Base-by-base conservation (phyloP, 345 rosid species). In the Mallotus nudiflorus region DNA sequence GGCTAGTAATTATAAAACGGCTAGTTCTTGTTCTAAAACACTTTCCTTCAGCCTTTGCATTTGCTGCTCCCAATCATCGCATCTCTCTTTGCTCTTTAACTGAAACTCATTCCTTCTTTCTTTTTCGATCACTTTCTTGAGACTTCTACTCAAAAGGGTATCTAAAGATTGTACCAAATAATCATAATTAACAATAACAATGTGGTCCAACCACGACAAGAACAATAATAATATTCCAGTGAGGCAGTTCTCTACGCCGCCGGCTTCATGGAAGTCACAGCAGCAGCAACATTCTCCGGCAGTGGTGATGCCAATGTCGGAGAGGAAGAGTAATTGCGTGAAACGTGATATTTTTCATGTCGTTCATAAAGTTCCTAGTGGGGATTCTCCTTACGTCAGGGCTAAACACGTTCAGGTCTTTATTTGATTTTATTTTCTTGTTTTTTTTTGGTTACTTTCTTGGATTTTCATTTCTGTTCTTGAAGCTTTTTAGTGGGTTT, bases 331-430 rank as follows among this genome's bases (percentile, higher is more conserved):
- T 37, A 25, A 73, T 58, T 68, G 75, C 72, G n/a, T n/a, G n/a
- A 79, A 76, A 25, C 78, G 67, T 16, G 89, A 83, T 73, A 69
- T 77, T 8, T 89, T 87, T 50, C 94, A 89, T 81, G 84, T 81
- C 55, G 70, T 85, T 39, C 89, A 89, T 78, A 91, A 89, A 70
- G 97, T 91, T 20, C 97, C 97, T 13, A 73, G 87, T 20, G 88
- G 89, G 29, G 89, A 91, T 69, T 91, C 97, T 51, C 97, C 97
- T 44, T 91, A 91, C 65, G 95, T 85, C 72, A 85, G 81, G 82
- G 97, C 97, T 54, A 91, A 91, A 77, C 97, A 85, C 65, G 86
- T 86, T 31, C 97, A 91, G 88, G 97, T 86, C n/a, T n/a, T n/a
- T 63, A 9, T 37, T 28, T 22, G 15, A 6, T 24, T 64, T 35